Conservation (phyloP, 768 basidiomycete genomes). For the Boletus speciosus region DNA sequence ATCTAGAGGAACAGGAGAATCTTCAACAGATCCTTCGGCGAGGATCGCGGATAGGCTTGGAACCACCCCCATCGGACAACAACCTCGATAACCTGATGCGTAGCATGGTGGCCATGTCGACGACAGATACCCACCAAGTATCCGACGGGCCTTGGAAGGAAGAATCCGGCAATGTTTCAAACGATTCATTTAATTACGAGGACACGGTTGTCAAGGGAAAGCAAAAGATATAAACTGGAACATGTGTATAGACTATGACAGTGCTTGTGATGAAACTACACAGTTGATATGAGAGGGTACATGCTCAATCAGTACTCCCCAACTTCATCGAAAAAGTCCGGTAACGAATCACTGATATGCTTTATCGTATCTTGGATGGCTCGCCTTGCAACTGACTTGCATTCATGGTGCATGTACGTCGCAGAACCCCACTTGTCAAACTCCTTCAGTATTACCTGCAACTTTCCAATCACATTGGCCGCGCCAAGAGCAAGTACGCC, state of each 20-base stretch:
- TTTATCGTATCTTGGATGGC: constrained; percentile 54
- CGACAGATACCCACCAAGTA: constrained; percentile 11
- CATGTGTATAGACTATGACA: not conserved
- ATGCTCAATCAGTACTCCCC: constrained; percentile 26
- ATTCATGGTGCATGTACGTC: constrained; percentile 80
- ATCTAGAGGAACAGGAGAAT: constrained; percentile 43
- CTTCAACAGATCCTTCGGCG: constrained; percentile 39
- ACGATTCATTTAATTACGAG: constrained; percentile 22
- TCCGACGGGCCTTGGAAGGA: constrained; percentile 32
- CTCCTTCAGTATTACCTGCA: constrained; percentile 61
- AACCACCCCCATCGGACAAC: constrained; percentile 34
- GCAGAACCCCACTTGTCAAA: constrained; percentile 69
- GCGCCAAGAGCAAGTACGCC: constrained; percentile 54
- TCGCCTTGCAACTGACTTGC: constrained; percentile 55
- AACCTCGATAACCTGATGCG: constrained; percentile 41
- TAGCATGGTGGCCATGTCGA: constrained; percentile 35
- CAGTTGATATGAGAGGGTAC: not conserved
- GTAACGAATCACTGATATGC: constrained; percentile 53
- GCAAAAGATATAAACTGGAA: constrained; percentile 15
- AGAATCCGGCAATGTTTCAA: constrained; percentile 2
- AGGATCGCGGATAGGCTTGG: constrained; percentile 35
- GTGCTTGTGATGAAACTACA: not conserved
- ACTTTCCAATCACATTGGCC: constrained; percentile 65
- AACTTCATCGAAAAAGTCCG: constrained; percentile 55
- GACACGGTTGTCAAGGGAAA: constrained; percentile 28